These are phyloP conservation scores for Calonectria hawksworthii DNA, from an alignment of 2,329 filamentous ascomycete genomes.

Conservation along the genomic window DNA sequence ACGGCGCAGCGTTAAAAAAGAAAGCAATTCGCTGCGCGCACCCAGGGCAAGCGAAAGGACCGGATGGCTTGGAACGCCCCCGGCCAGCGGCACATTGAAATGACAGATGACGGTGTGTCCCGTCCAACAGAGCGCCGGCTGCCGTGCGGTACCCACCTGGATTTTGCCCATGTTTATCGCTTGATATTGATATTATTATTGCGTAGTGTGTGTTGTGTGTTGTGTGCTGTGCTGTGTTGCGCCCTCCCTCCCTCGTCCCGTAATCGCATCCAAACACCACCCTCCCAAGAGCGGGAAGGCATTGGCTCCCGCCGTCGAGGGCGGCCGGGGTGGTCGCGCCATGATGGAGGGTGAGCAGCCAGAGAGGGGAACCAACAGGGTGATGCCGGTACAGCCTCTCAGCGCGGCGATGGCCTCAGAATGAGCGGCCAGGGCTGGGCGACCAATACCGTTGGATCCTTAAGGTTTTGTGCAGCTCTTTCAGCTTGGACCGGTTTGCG, in stretches of 20 bases:
- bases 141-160: slow-evolving; percentile 15
- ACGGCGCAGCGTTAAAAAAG: slow-evolving; percentile 35
- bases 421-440: background rate
- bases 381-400: slow-evolving; percentile 10
- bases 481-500: slow-evolving; percentile 26
- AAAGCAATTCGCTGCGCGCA: slow-evolving; percentile 43
- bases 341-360: slow-evolving; percentile 16
- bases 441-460: slow-evolving; percentile 25
- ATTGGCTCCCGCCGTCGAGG: slow-evolving; percentile 30
- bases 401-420: slow-evolving; percentile 20
- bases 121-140: slow-evolving; percentile 28
- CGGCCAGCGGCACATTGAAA: slow-evolving; percentile 33
- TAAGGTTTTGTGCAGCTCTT: slow-evolving; percentile 28
- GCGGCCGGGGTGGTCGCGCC: slow-evolving; percentile 10
- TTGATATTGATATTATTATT: slow-evolving; percentile 10
- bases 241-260: background rate
- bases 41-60: slow-evolving; percentile 42
- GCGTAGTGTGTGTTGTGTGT: slow-evolving; percentile 24
- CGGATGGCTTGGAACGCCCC: slow-evolving; percentile 34
- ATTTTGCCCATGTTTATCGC: slow-evolving; percentile 8
- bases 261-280: slow-evolving; percentile 17
- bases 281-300: slow-evolving; percentile 20
- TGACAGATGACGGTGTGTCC: slow-evolving; percentile 28
- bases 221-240: slow-evolving; percentile 18
- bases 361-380: slow-evolving; percentile 29